Evolutionary conservation across 169 alveolate genomes (phyloP).

Genomic region (Eimeria sp.): DNA sequence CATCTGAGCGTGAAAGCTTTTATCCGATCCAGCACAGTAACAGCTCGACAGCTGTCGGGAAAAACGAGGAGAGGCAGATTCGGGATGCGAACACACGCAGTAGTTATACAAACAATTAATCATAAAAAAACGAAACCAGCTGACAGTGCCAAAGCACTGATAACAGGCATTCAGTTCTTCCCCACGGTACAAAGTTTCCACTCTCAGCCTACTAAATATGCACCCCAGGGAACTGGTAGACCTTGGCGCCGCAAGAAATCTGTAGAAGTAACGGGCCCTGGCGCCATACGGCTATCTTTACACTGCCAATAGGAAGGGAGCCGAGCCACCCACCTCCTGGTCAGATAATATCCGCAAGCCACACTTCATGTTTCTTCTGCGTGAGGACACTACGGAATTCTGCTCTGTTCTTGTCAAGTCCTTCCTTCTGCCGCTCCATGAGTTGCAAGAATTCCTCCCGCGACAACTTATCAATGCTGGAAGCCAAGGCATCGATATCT

Average conservation of each 20-base stretch:
- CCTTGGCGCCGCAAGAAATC: background rate
- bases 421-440: background rate
- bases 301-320: background rate
- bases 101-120: background rate
- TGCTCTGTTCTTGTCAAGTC: background rate
- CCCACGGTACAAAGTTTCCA: background rate
- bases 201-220: background rate
- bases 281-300: background rate
- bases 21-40: background rate
- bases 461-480: background rate
- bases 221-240: background rate
- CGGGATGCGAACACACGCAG: background rate
- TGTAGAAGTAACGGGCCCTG: background rate
- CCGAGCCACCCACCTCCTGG: background rate
- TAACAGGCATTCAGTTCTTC: background rate
- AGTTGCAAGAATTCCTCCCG: background rate
- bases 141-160: background rate
- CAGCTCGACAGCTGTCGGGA: background rate
- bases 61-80: background rate
- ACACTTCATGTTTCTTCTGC: background rate
- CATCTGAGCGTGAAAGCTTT: background rate
- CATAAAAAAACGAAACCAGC: background rate
- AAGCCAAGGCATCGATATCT: background rate
- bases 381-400: background rate
- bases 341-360: constrained; percentile 15